These are phyloP conservation scores for Rhodocollybia butyracea DNA, from an alignment of 768 basidiomycete genomes.

Conservation along the genomic window DNA sequence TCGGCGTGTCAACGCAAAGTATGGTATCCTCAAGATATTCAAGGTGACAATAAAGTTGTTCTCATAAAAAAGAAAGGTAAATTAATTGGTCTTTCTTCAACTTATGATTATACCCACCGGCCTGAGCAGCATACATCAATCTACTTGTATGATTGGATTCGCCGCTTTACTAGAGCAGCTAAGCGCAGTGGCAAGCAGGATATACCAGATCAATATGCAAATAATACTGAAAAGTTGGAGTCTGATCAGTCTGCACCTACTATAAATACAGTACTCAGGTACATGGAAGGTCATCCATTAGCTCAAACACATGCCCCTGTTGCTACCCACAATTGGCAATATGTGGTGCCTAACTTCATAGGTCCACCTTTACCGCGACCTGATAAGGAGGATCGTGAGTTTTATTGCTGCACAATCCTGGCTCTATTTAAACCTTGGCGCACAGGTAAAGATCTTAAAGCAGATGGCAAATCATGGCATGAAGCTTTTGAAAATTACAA, in stretches of 20 bases:
- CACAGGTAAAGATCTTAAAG: conserved; percentile 23
- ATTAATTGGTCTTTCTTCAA: conserved; percentile 5
- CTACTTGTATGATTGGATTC: conserved; percentile 17
- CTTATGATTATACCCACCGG: conserved; percentile 14
- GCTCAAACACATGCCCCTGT: conserved; percentile 1
- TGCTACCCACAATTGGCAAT: not conserved
- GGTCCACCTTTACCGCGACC: conserved; percentile 22
- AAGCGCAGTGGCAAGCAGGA: too few relatives aligned
- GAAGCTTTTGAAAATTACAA: conserved; percentile 14
- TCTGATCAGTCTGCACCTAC: not conserved
- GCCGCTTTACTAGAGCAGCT: not conserved
- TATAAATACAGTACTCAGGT: not conserved
- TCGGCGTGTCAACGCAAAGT: too few relatives aligned
- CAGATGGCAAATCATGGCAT: conserved; percentile 16
- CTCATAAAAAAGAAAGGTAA: conserved; percentile 1
- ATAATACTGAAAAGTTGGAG: too few relatives aligned
- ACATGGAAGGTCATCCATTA: not conserved
- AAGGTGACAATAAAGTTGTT: conserved; percentile 5
- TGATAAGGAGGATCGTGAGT: conserved; percentile 29
- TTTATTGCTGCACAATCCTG: conserved; percentile 30
- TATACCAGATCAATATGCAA: too few relatives aligned
- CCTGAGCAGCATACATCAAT: conserved; percentile 1
- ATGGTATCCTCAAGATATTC: not conserved
- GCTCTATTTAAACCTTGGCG: conserved; percentile 32
- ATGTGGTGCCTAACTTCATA: conserved; percentile 25